Conservation (phyloP, 208 protist species). For the Kentomonas sorsogonicus region DNA sequence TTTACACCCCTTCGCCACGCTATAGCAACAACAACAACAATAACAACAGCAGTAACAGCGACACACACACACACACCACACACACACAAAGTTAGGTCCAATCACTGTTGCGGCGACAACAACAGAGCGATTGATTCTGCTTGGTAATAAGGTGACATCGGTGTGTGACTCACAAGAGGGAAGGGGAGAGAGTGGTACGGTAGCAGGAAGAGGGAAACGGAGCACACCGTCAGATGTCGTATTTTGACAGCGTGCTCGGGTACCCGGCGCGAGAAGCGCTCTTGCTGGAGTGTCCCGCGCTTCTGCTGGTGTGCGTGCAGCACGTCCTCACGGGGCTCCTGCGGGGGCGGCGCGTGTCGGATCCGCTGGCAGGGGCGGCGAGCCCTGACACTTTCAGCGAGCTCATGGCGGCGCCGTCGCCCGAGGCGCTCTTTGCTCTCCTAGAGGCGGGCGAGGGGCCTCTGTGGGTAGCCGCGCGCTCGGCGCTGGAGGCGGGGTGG, state of each 20-base stretch:
- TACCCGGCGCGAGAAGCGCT: slow-evolving; percentile 48
- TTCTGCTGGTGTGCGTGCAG: slow-evolving; percentile 53
- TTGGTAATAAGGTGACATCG: too few relatives aligned
- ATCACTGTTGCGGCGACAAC: too few relatives aligned
- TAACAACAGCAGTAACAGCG: too few relatives aligned
- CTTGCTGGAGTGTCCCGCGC: slow-evolving; percentile 60
- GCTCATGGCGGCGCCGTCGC: slow-evolving; percentile 2
- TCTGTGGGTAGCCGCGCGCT: slow-evolving; percentile 39
- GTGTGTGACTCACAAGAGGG: too few relatives aligned
- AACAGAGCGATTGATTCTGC: too few relatives aligned
- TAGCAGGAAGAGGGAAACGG: too few relatives aligned
- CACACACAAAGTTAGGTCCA: too few relatives aligned
- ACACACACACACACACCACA: too few relatives aligned
- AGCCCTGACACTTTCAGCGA: slow-evolving; percentile 23
- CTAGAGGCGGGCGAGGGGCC: background rate
- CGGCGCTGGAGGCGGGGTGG: slow-evolving; percentile 40
- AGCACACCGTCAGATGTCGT: too few relatives aligned
- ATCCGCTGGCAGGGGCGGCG: slow-evolving; percentile 31
- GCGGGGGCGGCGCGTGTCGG: slow-evolving; percentile 20
- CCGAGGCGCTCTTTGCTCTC: background rate
- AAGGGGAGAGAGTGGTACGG: too few relatives aligned
- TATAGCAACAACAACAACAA: too few relatives aligned
- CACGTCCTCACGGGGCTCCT: slow-evolving; percentile 46
- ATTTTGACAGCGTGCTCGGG: slow-evolving; percentile 45
- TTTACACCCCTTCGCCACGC: too few relatives aligned